These are phyloP conservation scores for Inga oerstediana DNA, from an alignment of 306 rosid species.

Conservation along the genomic window DNA sequence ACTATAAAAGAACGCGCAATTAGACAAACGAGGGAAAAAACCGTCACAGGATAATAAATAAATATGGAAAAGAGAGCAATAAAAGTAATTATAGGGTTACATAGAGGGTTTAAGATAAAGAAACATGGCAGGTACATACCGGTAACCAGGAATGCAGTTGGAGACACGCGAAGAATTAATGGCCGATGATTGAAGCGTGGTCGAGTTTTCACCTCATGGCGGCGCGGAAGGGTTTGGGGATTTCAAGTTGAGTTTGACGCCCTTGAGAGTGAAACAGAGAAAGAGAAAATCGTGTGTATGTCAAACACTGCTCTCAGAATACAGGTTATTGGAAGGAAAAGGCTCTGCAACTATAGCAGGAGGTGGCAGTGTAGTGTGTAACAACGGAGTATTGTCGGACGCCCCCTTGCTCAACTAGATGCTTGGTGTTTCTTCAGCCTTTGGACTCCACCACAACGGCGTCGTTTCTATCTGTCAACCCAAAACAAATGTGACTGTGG, in stretches of 20 bases:
- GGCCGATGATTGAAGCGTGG: neutral
- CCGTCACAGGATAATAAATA: too few relatives aligned
- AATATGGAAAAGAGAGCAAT: neutral
- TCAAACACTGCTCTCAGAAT: neutral
- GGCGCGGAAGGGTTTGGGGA: neutral
- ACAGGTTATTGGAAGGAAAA: neutral
- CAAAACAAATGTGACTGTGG: too few relatives aligned
- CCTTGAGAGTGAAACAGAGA: neutral
- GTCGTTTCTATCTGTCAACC: neutral
- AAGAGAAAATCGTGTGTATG: neutral
- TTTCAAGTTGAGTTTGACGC: neutral
- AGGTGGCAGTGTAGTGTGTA: neutral
- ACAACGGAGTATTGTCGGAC: neutral
- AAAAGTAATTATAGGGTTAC: neutral
- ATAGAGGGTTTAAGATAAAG: neutral
- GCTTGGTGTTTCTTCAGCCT: neutral
- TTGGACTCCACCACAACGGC: neutral
- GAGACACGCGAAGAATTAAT: neutral
- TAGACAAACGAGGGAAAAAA: neutral
- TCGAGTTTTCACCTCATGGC: neutral
- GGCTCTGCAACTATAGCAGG: neutral
- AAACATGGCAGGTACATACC: neutral
- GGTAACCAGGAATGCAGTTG: neutral
- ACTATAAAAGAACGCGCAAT: neutral
- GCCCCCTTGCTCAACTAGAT: neutral